Percentiles rank a stretch among this genome's conserved stretches.
Conservation (phyloP, 2,329 filamentous ascomycete species). For the Penicillium verrucosum region DNA sequence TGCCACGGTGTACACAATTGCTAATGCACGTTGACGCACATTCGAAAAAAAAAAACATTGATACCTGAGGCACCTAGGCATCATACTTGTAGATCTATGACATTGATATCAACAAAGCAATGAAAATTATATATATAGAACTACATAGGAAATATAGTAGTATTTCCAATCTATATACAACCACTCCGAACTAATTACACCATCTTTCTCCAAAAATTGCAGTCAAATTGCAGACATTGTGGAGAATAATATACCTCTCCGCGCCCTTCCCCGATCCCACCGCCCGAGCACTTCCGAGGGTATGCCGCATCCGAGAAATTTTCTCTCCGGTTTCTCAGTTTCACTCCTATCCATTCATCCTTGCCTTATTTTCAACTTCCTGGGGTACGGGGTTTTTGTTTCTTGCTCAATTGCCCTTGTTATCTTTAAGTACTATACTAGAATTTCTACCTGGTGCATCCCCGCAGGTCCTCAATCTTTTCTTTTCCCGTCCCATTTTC, state of each 20-base stretch:
- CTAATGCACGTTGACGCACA: neutral
- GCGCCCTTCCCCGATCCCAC: constrained; percentile 27
- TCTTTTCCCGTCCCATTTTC: constrained; percentile 11
- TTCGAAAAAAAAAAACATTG: neutral
- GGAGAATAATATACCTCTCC: constrained; percentile 21
- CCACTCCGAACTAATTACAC: neutral
- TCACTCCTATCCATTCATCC: constrained; percentile 22
- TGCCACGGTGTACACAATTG: constrained; percentile 5
- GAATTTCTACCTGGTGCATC: constrained; percentile 18
- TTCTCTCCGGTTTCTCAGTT: constrained; percentile 34
- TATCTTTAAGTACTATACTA: constrained; percentile 32
- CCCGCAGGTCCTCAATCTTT: constrained; percentile 21
- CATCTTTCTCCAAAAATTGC: neutral
- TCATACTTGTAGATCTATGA: neutral
- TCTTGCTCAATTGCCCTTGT: constrained; percentile 32
- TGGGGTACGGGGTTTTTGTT: constrained; percentile 36
- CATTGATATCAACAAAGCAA: neutral
- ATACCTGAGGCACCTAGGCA: neutral
- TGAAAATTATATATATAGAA: neutral
- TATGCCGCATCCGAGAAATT: constrained; percentile 44
- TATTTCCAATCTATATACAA: neutral
- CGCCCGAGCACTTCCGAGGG: constrained; percentile 41
- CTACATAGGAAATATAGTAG: neutral
- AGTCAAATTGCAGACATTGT: constrained; percentile 1
- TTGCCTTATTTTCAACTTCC: constrained; percentile 25